Evolutionary conservation across 345 rosid species (phyloP), one percentile per base, ranked within the genome.

Genomic region (Citrus mangshanensis): DNA sequence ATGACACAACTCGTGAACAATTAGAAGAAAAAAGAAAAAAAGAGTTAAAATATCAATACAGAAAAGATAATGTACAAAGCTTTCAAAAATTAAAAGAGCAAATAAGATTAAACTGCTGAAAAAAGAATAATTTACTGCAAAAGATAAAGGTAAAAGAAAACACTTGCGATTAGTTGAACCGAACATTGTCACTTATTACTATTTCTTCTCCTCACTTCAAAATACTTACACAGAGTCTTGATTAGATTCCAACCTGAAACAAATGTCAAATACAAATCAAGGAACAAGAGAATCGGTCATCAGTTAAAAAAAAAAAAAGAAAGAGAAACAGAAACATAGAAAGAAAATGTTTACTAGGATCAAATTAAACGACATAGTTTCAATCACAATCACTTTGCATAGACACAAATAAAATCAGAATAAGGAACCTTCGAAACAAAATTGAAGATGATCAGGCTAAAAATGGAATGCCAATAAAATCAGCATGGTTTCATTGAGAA

Each of bases 81-180:
- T 64, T 64, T 30, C 30, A 76, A 35, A 46, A 34, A 30, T 12
- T n/a, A 7, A 71, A 14, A 19, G 54, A 54, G 4, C 28, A 18
- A n/a, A 28, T 3, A 62, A 61, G 34, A 27, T 32, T 61, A 25
- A 49, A 12, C 42, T 2, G 63, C 27, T 0, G 18, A 66, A 30
- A 7, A 18, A 3, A 32, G 1, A 64, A 32, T 30, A 63, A 64
- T 32, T 66, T 34, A 66, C 69, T 5, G 22, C 74, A 56, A 42
- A 69, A 78, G 37, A 34, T 22, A 74, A 73, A 76, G 25, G 55
- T 9, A 68, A 67, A 40, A 34, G 35, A 35, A 78, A 78, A 24
- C 62, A 82, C 97, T 87, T 83, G 90, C 95, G 84, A 61, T 75
- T 88, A 19, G 88, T 81, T 34, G 90, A 78, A 34, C 85, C 91